These are phyloP conservation scores for Acer negundo DNA, from an alignment of 345 rosid species.

Conservation along the genomic window DNA sequence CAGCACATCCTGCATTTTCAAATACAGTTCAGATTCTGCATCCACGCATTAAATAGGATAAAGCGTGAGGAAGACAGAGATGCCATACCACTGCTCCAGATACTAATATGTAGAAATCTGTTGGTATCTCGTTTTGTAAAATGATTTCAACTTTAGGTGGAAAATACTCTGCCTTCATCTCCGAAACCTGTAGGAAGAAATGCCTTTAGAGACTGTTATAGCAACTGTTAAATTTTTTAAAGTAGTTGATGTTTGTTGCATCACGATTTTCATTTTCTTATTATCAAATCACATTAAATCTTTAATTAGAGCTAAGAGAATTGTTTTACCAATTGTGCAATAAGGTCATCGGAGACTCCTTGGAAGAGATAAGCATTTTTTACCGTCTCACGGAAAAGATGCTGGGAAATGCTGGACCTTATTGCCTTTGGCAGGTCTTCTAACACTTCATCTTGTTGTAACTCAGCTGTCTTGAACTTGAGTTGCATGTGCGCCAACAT, in stretches of 20 bases:
- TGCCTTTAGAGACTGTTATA: not conserved
- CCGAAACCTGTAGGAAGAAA: conserved; percentile 57
- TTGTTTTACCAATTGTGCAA: conserved; percentile 63
- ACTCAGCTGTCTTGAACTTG: conserved; percentile 81
- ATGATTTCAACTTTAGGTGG: conserved; percentile 94
- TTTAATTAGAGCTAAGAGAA: not conserved
- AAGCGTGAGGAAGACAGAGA: not conserved
- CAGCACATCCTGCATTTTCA: conserved; percentile 67
- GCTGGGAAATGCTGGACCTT: conserved; percentile 79
- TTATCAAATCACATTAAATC: not conserved
- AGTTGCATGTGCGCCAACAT: conserved; percentile 93
- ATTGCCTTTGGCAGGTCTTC: conserved; percentile 89
- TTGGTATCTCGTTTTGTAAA: conserved; percentile 83
- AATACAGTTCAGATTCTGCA: conserved; percentile 20
- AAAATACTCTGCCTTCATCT: conserved; percentile 84
- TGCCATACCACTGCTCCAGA: conserved; percentile 85
- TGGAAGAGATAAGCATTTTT: conserved; percentile 70
- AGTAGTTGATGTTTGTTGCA: not conserved
- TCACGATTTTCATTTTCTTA: not conserved
- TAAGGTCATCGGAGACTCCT: conserved; percentile 71
- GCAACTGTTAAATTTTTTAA: not conserved
- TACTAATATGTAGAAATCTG: conserved; percentile 84
- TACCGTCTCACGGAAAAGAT: conserved; percentile 61
- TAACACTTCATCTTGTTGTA: conserved; percentile 84
- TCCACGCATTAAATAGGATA: conserved; percentile 1